Conservation (phyloP, 2,329 filamentous ascomycete species). For the Trichophyton equinum region DNA sequence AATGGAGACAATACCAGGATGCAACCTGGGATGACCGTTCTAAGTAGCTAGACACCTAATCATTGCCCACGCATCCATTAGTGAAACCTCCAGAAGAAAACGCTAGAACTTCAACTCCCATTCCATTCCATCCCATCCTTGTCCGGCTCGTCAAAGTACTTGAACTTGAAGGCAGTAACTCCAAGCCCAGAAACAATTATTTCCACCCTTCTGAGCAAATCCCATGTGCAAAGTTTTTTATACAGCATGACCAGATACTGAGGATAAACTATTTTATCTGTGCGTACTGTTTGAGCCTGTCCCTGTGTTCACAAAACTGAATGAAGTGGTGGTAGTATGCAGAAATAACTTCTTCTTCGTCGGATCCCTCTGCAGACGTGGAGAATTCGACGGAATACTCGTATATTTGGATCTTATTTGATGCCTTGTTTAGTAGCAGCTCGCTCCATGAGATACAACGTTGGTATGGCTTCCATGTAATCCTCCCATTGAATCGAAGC, state of each 20-base stretch:
- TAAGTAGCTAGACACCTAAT: neutral
- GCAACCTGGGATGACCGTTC: no score
- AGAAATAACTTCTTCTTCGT: no score
- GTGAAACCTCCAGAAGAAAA: slow-evolving; percentile 9
- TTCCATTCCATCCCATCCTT: slow-evolving; percentile 16
- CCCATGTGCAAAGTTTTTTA: no score
- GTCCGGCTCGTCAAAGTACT: slow-evolving; percentile 17
- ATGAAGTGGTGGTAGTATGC: no score
- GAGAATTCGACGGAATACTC: neutral
- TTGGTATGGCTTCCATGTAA: neutral
- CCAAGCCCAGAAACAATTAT: slow-evolving; percentile 8
- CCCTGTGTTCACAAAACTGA: neutral
- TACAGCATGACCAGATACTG: no score
- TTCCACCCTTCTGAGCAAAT: no score
- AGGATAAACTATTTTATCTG: no score
- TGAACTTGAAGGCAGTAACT: slow-evolving; percentile 18
- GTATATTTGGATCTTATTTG: neutral
- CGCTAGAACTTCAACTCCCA: slow-evolving; percentile 16
- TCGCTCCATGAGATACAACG: neutral
- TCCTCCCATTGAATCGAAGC: neutral
- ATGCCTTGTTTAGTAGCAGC: neutral
- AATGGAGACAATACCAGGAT: neutral
- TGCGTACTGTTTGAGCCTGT: no score
- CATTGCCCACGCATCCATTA: slow-evolving; percentile 7
- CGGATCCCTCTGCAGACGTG: no score